Evolutionary conservation across 768 basidiomycete species (phyloP), one percentile per base, ranked within the genome.

Genomic region (Grammothele lineata): DNA sequence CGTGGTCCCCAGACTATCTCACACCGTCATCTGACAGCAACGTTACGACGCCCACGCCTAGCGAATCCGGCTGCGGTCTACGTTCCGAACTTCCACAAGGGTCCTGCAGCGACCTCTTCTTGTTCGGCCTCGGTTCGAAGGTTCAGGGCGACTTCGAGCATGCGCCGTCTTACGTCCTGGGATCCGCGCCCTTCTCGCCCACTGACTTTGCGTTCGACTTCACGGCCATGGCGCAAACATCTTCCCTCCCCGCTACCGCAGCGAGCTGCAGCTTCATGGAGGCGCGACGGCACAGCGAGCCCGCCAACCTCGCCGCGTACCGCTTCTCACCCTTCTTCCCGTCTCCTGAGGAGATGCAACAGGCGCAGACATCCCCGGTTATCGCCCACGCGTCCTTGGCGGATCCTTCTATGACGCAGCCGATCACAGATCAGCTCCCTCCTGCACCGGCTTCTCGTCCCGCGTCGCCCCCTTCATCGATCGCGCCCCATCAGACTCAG

Each of bases 401-500:
- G n/a, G n/a, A n/a, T n/a, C n/a, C n/a, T n/a, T n/a, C n/a, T n/a
- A n/a, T n/a, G n/a, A n/a, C n/a, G n/a, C n/a, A n/a, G n/a, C n/a
- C 51, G 37, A 53, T 53, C 51, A 21, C 46, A 45, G 46, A 53
- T 48, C 34, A 45, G 40, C 43, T 45, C 40, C 35, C 45, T 45
- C 33, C 37, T 7, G 18, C 35, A 12, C 38, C 41, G 41, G 41
- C 36, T 34, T 43, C 51, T 18, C 40, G 22, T 43, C 24, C 32
- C 15, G 18, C 26, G 27, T 14, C 36, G 18, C 18, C 25, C 11
- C 51, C 47, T 14, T 48, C 51, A 53, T 53, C 51, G 51, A 53
- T 53, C 39, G 51, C 51, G 8, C 51, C 51, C 27, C 46, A 53
- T 48, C 42, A 53, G 35, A 53, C 47, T n/a, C 37, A 53, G 39